A percentile compares a stretch with the other conserved stretches of the same genome.
Conservation (phyloP, 345 rosid genomes). For the Firmiana major region DNA sequence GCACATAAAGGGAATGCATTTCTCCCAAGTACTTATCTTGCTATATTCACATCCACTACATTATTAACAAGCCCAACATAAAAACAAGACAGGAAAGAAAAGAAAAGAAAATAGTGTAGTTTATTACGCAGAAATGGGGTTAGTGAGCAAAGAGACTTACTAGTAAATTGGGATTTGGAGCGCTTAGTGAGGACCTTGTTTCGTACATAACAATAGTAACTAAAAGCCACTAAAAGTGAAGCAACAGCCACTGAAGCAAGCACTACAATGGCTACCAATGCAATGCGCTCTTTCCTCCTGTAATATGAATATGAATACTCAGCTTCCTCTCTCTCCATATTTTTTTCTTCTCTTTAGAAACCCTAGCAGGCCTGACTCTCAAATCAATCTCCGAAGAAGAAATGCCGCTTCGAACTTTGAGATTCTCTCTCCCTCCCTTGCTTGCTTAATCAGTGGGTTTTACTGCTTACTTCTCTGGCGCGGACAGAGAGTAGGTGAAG, state of each 20-base stretch:
- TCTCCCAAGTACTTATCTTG: background rate
- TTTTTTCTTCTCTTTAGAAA: background rate
- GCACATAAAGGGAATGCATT: background rate
- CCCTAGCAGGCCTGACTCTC: slow-evolving; percentile 23
- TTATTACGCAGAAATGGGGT: background rate
- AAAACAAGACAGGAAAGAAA: too few species aligned
- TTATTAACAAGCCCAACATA: background rate
- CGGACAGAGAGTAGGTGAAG: slow-evolving; percentile 12
- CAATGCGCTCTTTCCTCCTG: slow-evolving; percentile 55
- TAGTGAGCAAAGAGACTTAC: slow-evolving; percentile 12
- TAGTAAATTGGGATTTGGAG: slow-evolving; percentile 39
- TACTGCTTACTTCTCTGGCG: slow-evolving; percentile 20
- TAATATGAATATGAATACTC: slow-evolving; percentile 23
- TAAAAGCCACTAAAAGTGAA: slow-evolving; percentile 73
- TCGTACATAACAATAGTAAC: slow-evolving; percentile 92
- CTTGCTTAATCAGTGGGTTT: too few species aligned
- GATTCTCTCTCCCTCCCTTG: too few species aligned
- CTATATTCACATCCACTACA: background rate
- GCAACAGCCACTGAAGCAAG: slow-evolving; percentile 71
- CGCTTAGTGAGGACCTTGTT: slow-evolving; percentile 68
- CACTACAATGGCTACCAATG: slow-evolving; percentile 66
- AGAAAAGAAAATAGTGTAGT: background rate
- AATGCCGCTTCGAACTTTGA: background rate
- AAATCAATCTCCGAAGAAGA: background rate
- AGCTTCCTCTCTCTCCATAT: slow-evolving; percentile 38